A percentile compares a stretch with the other conserved stretches of the same genome.
phyloP scores from a whole-genome alignment of 768 basidiomycete genomes.

The Gloeophyllum trabeum region DNA sequence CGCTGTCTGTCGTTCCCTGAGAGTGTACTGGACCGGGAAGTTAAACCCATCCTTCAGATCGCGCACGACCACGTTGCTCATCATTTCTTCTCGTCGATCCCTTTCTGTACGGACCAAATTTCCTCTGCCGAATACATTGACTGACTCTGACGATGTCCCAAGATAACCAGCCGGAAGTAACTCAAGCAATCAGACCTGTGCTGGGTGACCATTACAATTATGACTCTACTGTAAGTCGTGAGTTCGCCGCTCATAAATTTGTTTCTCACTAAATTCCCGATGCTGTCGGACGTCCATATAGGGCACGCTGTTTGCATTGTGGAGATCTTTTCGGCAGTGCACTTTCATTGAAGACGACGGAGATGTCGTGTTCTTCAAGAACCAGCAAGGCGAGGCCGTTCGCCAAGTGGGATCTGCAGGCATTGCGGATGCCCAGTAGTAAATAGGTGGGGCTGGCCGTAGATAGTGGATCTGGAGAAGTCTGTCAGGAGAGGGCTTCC shows the following conservation, averaged over 20 bases:
- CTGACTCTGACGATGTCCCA: background rate
- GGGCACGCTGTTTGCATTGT: constrained; percentile 16
- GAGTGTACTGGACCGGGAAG: constrained; percentile 1
- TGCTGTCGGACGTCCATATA: constrained; percentile 2
- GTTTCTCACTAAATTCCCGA: background rate
- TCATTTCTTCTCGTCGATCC: constrained; percentile 19
- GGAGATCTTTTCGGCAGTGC: constrained; percentile 20
- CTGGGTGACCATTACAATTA: constrained; percentile 19
- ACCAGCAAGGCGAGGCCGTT: constrained; percentile 14
- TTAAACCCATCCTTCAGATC: no score
- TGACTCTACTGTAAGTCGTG: constrained; percentile 12
- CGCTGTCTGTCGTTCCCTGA: background rate
- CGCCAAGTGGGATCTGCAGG: constrained; percentile 5
- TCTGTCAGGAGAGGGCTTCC: no score
- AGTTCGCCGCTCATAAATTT: background rate
- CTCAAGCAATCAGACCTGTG: constrained; percentile 16
- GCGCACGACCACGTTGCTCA: constrained; percentile 20
- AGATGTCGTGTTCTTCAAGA: constrained; percentile 19
- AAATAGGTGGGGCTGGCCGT: no score
- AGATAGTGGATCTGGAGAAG: no score
- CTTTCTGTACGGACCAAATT: constrained; percentile 8
- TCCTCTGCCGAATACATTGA: background rate
- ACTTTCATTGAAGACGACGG: constrained; percentile 19
- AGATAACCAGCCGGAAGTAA: constrained; percentile 19
- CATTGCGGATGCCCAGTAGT: no score